Conservation (phyloP, 2,329 filamentous ascomycete genomes). For the Penicillium corylophilum region DNA sequence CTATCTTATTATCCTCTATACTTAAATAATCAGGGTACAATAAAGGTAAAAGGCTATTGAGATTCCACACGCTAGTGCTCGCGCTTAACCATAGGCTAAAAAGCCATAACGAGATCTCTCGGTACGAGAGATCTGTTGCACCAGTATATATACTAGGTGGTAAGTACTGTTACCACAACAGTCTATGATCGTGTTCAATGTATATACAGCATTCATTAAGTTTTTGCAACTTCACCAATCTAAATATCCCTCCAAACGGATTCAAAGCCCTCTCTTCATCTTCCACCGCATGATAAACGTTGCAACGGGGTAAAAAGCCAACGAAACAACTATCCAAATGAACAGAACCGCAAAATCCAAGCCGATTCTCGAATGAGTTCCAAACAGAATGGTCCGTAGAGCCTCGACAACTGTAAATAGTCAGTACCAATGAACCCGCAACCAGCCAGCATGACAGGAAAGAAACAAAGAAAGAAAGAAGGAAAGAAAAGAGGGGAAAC, state of each 20-base stretch:
- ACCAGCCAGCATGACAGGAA: too few relatives aligned
- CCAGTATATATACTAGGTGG: too few relatives aligned
- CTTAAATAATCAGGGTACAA: too few relatives aligned
- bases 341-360: conserved; percentile 62
- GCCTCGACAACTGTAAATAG: conserved; percentile 54
- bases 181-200: background rate
- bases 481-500: background rate
- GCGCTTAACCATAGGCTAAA: too few relatives aligned
- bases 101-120: too few relatives aligned
- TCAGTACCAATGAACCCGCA: too few relatives aligned
- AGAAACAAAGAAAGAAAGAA: conserved; percentile 1
- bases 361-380: conserved; percentile 57
- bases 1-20: too few relatives aligned
- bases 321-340: conserved; percentile 48
- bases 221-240: background rate
- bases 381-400: conserved; percentile 61
- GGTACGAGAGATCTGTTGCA: too few relatives aligned
- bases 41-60: too few relatives aligned
- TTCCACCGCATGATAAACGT: conserved; percentile 35
- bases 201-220: background rate
- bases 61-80: too few relatives aligned
- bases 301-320: conserved; percentile 30
- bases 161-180: too few relatives aligned
- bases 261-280: conserved; percentile 24
- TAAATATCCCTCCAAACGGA: background rate